phyloP scores from a whole-genome alignment of 148 eudicot genomes.

The Linanthus parryae region DNA sequence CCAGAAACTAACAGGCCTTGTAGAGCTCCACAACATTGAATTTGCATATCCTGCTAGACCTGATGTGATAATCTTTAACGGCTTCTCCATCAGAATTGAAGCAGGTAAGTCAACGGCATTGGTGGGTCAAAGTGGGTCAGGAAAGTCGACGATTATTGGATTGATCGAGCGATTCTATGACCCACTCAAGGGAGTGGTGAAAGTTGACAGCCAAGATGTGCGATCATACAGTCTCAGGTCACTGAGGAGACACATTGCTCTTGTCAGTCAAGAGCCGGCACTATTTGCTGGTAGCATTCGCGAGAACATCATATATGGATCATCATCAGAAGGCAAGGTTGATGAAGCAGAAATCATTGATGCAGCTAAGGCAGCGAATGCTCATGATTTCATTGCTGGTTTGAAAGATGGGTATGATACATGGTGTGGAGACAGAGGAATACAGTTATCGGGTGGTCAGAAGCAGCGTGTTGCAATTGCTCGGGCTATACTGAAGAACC shows the following conservation, averaged over 20 bases:
- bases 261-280: constrained; percentile 84
- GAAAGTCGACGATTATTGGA: constrained; percentile 71
- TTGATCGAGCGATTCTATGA: constrained; percentile 79
- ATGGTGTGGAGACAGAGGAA: constrained; percentile 68
- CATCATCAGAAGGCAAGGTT: constrained; percentile 15
- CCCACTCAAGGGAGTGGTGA: constrained; percentile 44
- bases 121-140: constrained; percentile 88
- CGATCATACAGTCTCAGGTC: constrained; percentile 42
- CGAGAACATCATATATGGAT: constrained; percentile 64
- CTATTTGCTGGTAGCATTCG: constrained; percentile 56
- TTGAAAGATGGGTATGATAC: constrained; percentile 65
- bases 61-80: constrained; percentile 37
- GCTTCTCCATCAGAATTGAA: constrained; percentile 53
- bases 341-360: constrained; percentile 49
- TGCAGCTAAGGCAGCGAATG: constrained; percentile 75
- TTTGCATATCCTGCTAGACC: constrained; percentile 70
- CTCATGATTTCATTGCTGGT: constrained; percentile 59
- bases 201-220: constrained; percentile 60
- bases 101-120: constrained; percentile 72
- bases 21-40: constrained; percentile 50
- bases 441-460: constrained; percentile 82
- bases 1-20: constrained; percentile 39
- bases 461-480: constrained; percentile 87
- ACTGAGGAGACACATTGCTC: constrained; percentile 63
- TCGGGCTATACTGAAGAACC: constrained; percentile 63